Evolutionary conservation across 208 protist genomes (phyloP).

Genomic region (Wallacemonas collosoma): DNA sequence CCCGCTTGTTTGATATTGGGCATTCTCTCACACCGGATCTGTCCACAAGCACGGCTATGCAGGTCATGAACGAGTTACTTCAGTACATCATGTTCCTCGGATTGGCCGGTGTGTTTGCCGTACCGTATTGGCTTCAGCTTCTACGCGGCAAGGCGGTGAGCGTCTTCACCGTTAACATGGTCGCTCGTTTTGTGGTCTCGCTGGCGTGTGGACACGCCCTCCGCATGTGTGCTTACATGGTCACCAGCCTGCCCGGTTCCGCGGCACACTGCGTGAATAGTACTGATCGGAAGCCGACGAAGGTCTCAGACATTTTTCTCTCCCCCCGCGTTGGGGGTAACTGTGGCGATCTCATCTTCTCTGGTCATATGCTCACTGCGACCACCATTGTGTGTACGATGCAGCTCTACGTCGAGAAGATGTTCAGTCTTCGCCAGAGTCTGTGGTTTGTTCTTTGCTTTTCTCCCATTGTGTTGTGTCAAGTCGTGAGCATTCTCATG

Average conservation of each 20-base stretch:
- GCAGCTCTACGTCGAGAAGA: neutral
- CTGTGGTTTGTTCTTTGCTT: neutral
- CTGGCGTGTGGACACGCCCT: slow-evolving; percentile 2
- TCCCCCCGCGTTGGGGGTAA: neutral
- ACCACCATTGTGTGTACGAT: neutral
- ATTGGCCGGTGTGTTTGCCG: neutral
- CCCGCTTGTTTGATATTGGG: neutral
- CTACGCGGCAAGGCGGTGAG: neutral
- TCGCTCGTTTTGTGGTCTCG: neutral
- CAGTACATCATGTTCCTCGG: neutral
- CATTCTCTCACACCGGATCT: neutral
- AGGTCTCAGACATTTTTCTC: neutral
- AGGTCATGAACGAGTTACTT: neutral
- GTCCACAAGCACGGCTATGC: neutral
- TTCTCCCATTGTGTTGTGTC: neutral
- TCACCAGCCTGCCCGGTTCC: neutral
- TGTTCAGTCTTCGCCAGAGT: neutral
- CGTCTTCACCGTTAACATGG: slow-evolving; percentile 1
- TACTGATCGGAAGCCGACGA: neutral
- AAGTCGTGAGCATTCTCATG: neutral
- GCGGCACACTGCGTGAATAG: neutral
- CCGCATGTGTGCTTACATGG: neutral
- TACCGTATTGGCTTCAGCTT: slow-evolving; percentile 2
- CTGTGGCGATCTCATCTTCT: neutral
- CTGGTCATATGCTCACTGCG: neutral